Conservation (phyloP, 768 basidiomycete species). For the Leucocoprinus sp. region DNA sequence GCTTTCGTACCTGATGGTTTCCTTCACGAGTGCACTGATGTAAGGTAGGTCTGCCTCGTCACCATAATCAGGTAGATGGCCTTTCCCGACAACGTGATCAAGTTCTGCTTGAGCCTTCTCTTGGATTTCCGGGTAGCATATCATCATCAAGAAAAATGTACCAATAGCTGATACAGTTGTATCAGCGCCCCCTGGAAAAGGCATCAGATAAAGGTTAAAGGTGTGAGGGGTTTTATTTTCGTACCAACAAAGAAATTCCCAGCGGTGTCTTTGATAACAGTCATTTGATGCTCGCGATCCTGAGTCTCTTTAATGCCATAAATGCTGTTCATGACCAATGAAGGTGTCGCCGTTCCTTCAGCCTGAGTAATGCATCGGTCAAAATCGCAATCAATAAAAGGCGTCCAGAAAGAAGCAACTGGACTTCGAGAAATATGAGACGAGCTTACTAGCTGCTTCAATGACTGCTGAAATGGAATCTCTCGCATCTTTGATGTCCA, state of each 20-base stretch:
- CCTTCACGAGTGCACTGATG: constrained; percentile 13
- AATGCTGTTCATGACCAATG: no score
- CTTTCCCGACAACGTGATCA: constrained; percentile 12
- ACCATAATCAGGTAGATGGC: constrained; percentile 11
- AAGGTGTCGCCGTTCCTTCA: no score
- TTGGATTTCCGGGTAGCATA: constrained; percentile 24
- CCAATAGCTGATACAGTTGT: constrained; percentile 23
- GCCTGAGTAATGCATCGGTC: no score
- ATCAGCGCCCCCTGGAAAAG: constrained; percentile 16
- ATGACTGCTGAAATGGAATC: constrained; percentile 6
- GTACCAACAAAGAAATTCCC: constrained; percentile 13
- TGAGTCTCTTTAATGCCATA: no score
- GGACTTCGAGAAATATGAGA: no score
- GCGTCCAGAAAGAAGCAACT: no score
- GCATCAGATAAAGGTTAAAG: constrained; percentile 5
- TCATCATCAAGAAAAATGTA: constrained; percentile 27
- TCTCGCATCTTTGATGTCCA: neutral
- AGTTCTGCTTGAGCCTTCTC: constrained; percentile 14
- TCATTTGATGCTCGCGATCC: no score
- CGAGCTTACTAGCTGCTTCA: constrained; percentile 5
- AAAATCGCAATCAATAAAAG: no score
- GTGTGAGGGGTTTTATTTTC: constrained; percentile 9
- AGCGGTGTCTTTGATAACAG: constrained; percentile 25
- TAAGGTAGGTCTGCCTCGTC: constrained; percentile 14
- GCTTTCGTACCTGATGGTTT: constrained; percentile 21